Percentiles rank a stretch among this genome's conserved stretches.
Conservation (phyloP, 306 rosid species). For the Alnus rubra region DNA sequence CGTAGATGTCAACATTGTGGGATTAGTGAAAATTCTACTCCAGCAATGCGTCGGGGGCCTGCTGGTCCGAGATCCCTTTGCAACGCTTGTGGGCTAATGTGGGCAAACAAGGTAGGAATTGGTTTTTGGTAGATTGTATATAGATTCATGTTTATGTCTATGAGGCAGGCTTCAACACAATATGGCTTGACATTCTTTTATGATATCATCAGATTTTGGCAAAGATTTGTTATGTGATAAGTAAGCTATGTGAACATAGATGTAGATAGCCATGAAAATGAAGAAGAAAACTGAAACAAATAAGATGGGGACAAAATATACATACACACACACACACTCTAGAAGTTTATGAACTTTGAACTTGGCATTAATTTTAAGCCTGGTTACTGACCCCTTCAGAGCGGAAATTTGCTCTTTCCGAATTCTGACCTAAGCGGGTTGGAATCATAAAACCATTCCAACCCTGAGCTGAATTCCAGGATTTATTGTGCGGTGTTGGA, state of each 20-base stretch:
- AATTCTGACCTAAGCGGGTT: no score
- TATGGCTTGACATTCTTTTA: not conserved
- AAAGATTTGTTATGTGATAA: constrained; percentile 1
- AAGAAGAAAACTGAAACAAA: not conserved
- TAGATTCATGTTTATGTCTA: not conserved
- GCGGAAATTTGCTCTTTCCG: no score
- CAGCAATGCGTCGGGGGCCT: constrained; percentile 68
- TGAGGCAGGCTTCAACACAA: not conserved
- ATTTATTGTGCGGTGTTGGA: no score
- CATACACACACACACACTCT: no score
- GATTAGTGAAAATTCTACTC: constrained; percentile 57
- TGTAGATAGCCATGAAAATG: not conserved
- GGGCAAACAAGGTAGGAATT: constrained; percentile 37
- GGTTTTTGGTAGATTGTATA: not conserved
- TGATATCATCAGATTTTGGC: not conserved
- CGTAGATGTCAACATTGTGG: constrained; percentile 62
- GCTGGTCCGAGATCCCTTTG: constrained; percentile 62
- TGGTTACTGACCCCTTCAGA: no score
- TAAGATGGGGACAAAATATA: not conserved
- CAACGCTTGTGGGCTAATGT: constrained; percentile 63
- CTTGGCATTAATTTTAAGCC: no score
- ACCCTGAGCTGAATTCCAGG: no score
- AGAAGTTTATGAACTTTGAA: not conserved
- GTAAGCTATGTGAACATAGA: not conserved
- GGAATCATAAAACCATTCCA: no score